Conservation (phyloP, 2,329 filamentous ascomycete genomes). For the Claviceps arundinis region DNA sequence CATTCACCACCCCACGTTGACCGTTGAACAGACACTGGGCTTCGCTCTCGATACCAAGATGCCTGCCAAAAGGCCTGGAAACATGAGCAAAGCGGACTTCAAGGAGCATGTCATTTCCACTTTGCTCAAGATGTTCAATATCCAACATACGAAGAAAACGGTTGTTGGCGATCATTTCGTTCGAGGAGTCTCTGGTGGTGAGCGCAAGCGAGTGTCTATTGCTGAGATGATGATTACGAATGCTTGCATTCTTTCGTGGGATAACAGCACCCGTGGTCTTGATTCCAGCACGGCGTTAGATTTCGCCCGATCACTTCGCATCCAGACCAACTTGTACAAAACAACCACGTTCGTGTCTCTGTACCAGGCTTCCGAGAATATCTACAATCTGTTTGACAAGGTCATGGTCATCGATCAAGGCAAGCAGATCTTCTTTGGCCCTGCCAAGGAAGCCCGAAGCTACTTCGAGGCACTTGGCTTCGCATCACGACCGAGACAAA, state of each 20-base stretch:
- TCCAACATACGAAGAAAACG: slow-evolving; percentile 75
- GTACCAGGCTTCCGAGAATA: slow-evolving; percentile 75
- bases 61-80: slow-evolving; percentile 64
- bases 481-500: slow-evolving; percentile 60
- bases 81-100: slow-evolving; percentile 59
- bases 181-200: slow-evolving; percentile 66
- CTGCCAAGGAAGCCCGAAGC: slow-evolving; percentile 47
- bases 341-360: slow-evolving; percentile 76
- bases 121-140: slow-evolving; percentile 85
- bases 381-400: slow-evolving; percentile 71
- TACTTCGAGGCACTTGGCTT: slow-evolving; percentile 75
- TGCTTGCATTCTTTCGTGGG: slow-evolving; percentile 61
- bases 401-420: slow-evolving; percentile 70
- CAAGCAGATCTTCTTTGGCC: slow-evolving; percentile 64
- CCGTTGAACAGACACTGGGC: slow-evolving; percentile 73
- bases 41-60: slow-evolving; percentile 80
- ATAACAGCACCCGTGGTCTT: slow-evolving; percentile 58
- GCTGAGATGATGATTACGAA: slow-evolving; percentile 71
- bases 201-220: slow-evolving; percentile 69
- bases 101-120: slow-evolving; percentile 62
- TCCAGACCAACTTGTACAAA: slow-evolving; percentile 73
- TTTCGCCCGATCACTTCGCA: slow-evolving; percentile 56
- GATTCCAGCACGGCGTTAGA: slow-evolving; percentile 56
- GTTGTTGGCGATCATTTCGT: slow-evolving; percentile 74
- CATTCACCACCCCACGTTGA: slow-evolving; percentile 71